Percentiles rank a stretch among this genome's conserved stretches.
Conservation (phyloP, 1,284 basidiomycete species). For the Cerioporus squamosus region DNA sequence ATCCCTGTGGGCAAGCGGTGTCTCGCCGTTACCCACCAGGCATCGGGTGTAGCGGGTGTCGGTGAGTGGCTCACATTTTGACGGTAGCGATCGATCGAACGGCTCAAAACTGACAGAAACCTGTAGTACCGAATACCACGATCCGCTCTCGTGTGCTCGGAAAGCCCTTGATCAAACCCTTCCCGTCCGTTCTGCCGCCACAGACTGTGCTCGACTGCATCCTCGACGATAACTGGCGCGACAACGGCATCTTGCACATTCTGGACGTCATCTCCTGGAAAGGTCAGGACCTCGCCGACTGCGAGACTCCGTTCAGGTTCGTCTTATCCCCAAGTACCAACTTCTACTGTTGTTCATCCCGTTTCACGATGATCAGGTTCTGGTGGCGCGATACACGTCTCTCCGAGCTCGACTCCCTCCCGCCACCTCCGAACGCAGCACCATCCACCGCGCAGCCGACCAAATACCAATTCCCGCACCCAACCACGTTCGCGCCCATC, state of each 20-base stretch:
- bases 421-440: conserved; percentile 43
- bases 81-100: too few species aligned
- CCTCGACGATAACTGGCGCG: conserved; percentile 70
- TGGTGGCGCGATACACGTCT: conserved; percentile 85
- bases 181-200: conserved; percentile 75
- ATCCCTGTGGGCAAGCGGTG: conserved; percentile 80
- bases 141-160: conserved; percentile 76
- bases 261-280: conserved; percentile 83
- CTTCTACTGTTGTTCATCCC: not conserved
- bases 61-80: conserved; percentile 43
- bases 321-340: conserved; percentile 21
- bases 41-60: conserved; percentile 63
- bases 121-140: conserved; percentile 69
- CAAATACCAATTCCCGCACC: conserved; percentile 65
- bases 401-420: conserved; percentile 58
- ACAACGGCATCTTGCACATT: conserved; percentile 78
- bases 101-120: not conserved
- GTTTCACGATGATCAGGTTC: conserved; percentile 35
- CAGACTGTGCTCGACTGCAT: conserved; percentile 80
- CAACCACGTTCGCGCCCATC: conserved; percentile 66
- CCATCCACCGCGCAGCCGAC: conserved; percentile 11
- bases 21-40: conserved; percentile 74
- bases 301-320: conserved; percentile 78
- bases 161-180: conserved; percentile 69
- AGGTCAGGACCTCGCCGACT: conserved; percentile 77